Percentiles rank a stretch among this genome's conserved stretches.
Conservation (phyloP, 257 asterid species). For the Paulownia fortunei region DNA sequence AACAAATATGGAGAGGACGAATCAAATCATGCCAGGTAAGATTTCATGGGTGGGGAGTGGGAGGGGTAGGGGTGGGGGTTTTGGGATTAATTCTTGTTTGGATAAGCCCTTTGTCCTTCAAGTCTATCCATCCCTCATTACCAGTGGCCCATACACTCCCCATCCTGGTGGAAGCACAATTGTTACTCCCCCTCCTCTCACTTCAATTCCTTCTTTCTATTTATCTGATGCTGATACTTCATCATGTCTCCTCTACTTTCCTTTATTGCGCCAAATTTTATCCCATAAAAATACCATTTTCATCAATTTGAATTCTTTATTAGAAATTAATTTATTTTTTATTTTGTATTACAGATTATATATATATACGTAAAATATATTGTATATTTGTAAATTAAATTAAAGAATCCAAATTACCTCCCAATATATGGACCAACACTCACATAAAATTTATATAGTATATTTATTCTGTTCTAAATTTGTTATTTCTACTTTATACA, state of each 20-base stretch:
- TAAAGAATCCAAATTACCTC: not conserved
- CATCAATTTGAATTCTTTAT: no score
- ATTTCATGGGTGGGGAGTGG: constrained; percentile 51
- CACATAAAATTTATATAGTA: not conserved
- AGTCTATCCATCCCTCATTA: constrained; percentile 56
- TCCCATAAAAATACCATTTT: not conserved
- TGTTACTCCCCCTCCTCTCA: constrained; percentile 3
- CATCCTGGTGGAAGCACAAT: constrained; percentile 46
- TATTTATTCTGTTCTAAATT: not conserved
- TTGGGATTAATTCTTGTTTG: constrained; percentile 34
- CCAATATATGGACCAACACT: not conserved
- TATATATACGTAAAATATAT: no score
- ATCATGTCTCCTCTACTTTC: constrained; percentile 18
- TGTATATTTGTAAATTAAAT: no score
- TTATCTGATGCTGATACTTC: not conserved
- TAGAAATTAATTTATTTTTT: no score
- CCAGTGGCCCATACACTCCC: constrained; percentile 71
- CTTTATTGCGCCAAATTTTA: constrained; percentile 26
- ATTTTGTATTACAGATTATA: no score
- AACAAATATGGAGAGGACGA: constrained; percentile 62
- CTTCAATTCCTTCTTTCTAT: constrained; percentile 2
- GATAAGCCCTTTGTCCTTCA: constrained; percentile 39
- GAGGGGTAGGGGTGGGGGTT: constrained; percentile 27
- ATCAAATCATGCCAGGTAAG: constrained; percentile 66
- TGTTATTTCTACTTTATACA: not conserved